A percentile compares a stretch with the other conserved stretches of the same genome.
phyloP scores from a whole-genome alignment of 139 green algal genomes.

The Closterium sp. region DNA sequence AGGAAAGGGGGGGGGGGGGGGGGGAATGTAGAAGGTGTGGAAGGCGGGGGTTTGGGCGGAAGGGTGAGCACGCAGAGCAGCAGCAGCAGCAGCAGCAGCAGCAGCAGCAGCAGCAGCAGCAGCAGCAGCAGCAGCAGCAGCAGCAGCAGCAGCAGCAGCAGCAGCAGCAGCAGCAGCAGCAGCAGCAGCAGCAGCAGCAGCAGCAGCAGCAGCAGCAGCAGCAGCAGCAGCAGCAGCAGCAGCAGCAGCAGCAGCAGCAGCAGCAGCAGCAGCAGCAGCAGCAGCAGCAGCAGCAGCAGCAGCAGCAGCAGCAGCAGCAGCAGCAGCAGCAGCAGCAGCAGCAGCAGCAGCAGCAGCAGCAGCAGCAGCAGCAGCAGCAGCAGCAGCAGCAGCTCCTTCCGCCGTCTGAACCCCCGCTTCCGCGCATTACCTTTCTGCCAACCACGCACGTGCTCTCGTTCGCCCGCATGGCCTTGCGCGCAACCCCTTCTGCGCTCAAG shows the following conservation, averaged over 20 bases:
- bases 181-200: too few relatives aligned
- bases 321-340: background rate
- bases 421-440: background rate
- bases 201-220: too few relatives aligned
- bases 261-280: slow-evolving; percentile 6
- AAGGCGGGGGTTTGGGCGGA: background rate
- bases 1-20: too few relatives aligned
- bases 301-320: slow-evolving; percentile 13
- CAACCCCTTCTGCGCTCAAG: background rate
- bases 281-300: slow-evolving; percentile 12
- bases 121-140: slow-evolving; percentile 13
- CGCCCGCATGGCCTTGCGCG: background rate
- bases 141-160: slow-evolving; percentile 13
- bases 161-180: slow-evolving; percentile 1
- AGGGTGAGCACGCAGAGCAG: background rate
- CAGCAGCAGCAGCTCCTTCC: too few relatives aligned
- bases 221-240: too few relatives aligned
- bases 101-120: background rate
- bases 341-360: too few relatives aligned
- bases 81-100: background rate
- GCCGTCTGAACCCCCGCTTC: too few relatives aligned
- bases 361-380: too few relatives aligned
- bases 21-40: too few relatives aligned
- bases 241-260: background rate
- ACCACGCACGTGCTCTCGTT: background rate